These are phyloP conservation scores for Graphilbum ipis-grandicollis DNA, from an alignment of 2,329 filamentous ascomycete species.

Conservation along the genomic window DNA sequence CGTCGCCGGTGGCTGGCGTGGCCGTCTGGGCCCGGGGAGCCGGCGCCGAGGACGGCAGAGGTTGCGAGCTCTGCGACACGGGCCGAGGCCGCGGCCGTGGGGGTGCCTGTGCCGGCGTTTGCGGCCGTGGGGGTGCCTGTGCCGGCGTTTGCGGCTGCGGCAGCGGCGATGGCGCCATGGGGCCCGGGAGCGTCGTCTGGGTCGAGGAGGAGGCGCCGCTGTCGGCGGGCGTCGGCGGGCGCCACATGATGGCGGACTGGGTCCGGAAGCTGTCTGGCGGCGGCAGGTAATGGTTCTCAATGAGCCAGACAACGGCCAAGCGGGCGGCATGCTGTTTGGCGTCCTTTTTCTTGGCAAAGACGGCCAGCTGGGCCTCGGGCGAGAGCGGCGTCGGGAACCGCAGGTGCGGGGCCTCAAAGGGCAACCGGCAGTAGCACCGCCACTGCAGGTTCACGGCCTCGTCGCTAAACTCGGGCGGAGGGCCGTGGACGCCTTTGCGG, in stretches of 20 bases:
- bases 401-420: not conserved
- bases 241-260: no score
- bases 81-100: not conserved
- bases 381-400: not conserved
- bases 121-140: not conserved
- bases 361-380: not conserved
- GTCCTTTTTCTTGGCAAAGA: conserved; percentile 25
- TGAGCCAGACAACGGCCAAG: conserved; percentile 25
- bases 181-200: no score
- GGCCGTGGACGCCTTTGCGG: conserved; percentile 4
- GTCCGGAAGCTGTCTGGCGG: not conserved
- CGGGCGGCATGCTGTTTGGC: conserved; percentile 36
- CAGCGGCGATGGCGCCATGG: no score
- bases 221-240: no score
- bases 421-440: conserved; percentile 12
- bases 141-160: not conserved
- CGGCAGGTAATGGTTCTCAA: conserved; percentile 13
- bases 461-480: conserved; percentile 10
- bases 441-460: conserved; percentile 9
- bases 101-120: not conserved
- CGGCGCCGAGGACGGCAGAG: not conserved
- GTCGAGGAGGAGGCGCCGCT: no score
- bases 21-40: not conserved
- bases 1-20: not conserved
- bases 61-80: not conserved